phyloP scores from a whole-genome alignment of 371 early-diverging fungal species.

The Entomophthora muscae region DNA sequence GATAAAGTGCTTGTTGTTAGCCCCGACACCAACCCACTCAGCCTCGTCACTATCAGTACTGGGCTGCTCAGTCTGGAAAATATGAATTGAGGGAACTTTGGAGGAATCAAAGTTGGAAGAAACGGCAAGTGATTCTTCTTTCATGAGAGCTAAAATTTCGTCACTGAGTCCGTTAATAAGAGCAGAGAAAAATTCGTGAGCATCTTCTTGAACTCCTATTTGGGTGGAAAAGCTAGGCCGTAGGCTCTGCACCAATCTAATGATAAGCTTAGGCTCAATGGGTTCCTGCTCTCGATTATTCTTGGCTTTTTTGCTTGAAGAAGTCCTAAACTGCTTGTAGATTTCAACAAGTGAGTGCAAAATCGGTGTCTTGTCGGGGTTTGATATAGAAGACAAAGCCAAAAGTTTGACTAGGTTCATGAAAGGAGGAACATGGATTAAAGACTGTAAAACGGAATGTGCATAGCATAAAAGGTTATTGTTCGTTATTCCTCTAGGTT shows the following conservation, averaged over 20 bases:
- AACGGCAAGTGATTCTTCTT: neutral
- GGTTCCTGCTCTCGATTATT: neutral
- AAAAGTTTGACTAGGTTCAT: neutral
- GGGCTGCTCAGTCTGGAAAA: slow-evolving; percentile 13
- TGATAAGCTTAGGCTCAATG: neutral
- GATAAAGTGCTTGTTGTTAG: slow-evolving; percentile 44
- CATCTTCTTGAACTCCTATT: slow-evolving; percentile 88
- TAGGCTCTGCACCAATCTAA: neutral
- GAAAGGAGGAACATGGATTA: slow-evolving; percentile 1
- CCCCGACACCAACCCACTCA: slow-evolving; percentile 83
- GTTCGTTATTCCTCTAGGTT: neutral
- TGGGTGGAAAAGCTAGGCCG: neutral
- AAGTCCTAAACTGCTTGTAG: neutral
- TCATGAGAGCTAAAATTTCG: slow-evolving; percentile 39
- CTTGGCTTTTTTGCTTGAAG: neutral
- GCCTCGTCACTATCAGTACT: slow-evolving; percentile 17
- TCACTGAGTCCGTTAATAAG: slow-evolving; percentile 87
- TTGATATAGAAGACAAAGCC: neutral
- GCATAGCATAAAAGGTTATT: neutral
- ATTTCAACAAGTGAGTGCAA: neutral
- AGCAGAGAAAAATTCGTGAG: slow-evolving; percentile 87
- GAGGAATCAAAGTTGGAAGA: neutral
- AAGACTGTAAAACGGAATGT: neutral
- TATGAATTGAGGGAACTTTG: slow-evolving; percentile 2
- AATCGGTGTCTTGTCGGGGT: neutral